Base-by-base conservation (phyloP, 2,329 filamentous ascomycete species). In the Aspergillus nomiae region DNA sequence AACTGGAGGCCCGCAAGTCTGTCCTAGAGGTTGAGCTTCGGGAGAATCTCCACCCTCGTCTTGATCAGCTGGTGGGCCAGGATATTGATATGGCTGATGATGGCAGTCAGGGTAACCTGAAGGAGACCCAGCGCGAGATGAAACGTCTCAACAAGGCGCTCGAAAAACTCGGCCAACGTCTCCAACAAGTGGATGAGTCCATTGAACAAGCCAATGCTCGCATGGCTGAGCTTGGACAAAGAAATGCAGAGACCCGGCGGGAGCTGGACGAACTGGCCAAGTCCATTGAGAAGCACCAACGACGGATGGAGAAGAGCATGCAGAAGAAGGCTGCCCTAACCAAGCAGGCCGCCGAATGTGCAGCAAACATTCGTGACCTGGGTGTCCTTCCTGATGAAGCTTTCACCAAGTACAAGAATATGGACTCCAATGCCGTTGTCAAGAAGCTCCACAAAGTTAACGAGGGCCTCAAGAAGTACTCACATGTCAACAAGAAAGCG, bases 401-500 rank as follows among this genome's bases (percentile, higher is more conserved):
- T 0, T 95, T 97, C 75, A 91, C 91, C 68, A 95, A 94, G 73
- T 99, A 96, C 76, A 89, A 92, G 73, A 90, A 90, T 69, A 90
- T 92, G 77, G 90, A 92, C 69, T 88, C 90, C 30, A 92, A 94
- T 66, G 87, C 85, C 57, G 91, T 94, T 59, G 84, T 85, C 59
- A 86, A 86, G 72, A 89, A 90, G 61, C 87, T 98, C 28, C 93
- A 95, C 80, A 96, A 94, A 73, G 92, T 94, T 73, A 96, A 96
- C 67, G 92, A 97, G 70, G 89, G 91, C 0, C 84, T 98, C 60
- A 98, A 98, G 81, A 97, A 97, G 76, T 98, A 95, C 81, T 92
- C 93, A 60, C 92, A 97, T 73, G 94, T 99, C 81, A 99, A 99
- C 86, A 99, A 98, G 82, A 98, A 99, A 81, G 95, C 95, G 0